Base-by-base conservation (phyloP, 2,329 filamentous ascomycete species). In the Penicillium sp. region DNA sequence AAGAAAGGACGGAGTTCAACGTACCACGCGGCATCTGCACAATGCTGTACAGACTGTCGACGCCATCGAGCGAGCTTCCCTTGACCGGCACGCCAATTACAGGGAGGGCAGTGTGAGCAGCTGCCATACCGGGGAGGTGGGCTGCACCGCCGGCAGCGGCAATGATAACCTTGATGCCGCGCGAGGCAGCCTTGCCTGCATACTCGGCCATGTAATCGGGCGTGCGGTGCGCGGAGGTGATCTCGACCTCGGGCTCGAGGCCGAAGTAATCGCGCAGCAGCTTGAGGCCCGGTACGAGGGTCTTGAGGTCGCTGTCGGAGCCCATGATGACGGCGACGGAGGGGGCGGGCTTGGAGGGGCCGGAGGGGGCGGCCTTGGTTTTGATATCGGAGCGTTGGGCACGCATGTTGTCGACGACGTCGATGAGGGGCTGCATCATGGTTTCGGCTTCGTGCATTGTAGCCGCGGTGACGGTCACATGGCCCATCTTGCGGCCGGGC, bases 401-500 rank as follows among this genome's bases (percentile, higher is more conserved):
- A 57, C 89, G 84, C 64, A 97, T 96, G 16, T 87, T 84, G 16
- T 97, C 93, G 36, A 74, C 72, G 56, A 97, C 91, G 64, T 86
- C 76, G 55, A 96, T 84, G 19, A 97, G 81, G 2, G 85, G 85
- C 47, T 88, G 84, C 35, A 88, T 83, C 13, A 86, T 81, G 14
- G 81, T 78, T 68, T 89, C 84, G n/a, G 88, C 85, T 64, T 86
- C 81, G 35, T 82, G 76, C 68, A 92, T 84, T 0, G 83, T 85
- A 11, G 82, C 79, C 1, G 85, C 86, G 1, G 89, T 89, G 35
- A 96, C 76, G 0, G 92, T 97, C 62, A 99, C 84, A 72, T 99
- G 94, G 10, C 93, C 93, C 77, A 97, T 97, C 74, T 97, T 99
- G 42, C 94, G 87, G 32, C 90, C 88, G 4, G 90, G 90, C 64